Base-by-base conservation (phyloP, 371 early-diverging fungal genomes). In the Nosema muscidifuracis region DNA sequence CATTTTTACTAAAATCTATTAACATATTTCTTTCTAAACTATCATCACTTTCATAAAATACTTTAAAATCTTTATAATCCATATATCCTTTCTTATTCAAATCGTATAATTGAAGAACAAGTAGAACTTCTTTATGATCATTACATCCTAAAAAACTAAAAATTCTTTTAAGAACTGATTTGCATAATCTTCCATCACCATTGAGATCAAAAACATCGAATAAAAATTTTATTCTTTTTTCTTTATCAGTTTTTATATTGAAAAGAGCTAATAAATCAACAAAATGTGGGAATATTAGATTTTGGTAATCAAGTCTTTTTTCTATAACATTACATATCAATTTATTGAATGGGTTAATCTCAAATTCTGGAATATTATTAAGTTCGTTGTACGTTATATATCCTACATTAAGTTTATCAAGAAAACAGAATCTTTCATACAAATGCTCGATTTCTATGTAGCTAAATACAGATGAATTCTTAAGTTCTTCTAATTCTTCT, bases 301-400 rank as follows among this genome's bases (percentile, higher is more conserved):
- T 80, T 24, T 75, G 67, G 33, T 77, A 77, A 18, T 76, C 67
- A 16, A 65, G 43, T 15, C n/a, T 57, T 26, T 65, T 60, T 38
- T 80, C 81, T 18, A 80, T 72, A 18, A 50, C 69, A 22, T 34
- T 63, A 65, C 77, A 40, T 30, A 80, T 68, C 7, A 75, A 60
- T 16, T 50, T 64, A n/a, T 38, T 67, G n/a, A 80, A 65, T n/a
- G 81, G 81, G 58, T 80, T 80, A 0, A 69, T 64, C 13, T 68
- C 63, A 62, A 80, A 77, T 60, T 80, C 81, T 22, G 81, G 81
- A 4, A 80, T 68, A 42, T 64, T 72, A 47, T 77, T 71, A 16
- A 80, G 40, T 13, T 80, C 81, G 3, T 69, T 65, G 53, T 58
- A 80, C 18, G 78, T 71, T 9, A 80, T 28, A 63, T 67, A 73